Base-by-base conservation (phyloP, 495 filamentous ascomycete genomes). In the Tuber melanosporum region DNA sequence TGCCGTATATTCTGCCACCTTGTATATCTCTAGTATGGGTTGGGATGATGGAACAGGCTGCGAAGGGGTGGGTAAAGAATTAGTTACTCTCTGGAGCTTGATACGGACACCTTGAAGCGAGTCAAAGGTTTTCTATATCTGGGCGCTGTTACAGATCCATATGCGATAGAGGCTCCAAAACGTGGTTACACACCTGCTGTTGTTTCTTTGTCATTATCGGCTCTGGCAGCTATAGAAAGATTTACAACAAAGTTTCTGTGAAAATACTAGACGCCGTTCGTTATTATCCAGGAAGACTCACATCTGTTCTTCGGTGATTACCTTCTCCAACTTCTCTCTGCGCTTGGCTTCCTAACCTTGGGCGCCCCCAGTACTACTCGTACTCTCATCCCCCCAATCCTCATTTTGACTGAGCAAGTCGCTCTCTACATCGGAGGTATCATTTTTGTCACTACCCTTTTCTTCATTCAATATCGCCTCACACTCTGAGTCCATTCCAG, bases 181-280 rank as follows among this genome's bases (percentile, higher is more conserved):
- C 4, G 7, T 8, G 14, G 49, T 10, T 36, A 62, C 39, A 46
- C 71, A 80, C 77, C 43, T 93, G 89, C 84, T 98, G 95, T 72
- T 89, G 85, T 80, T 92, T 93, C 46, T 98, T 91, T 2, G 95
- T 94, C 76, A 86, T 86, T 89, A 84, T 99, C 95, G 71, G 88
- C 88, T 83, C 91, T 89, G 62, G 90, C 92, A 15, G 92, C 91
- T 81, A 91, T 87, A 2, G 91, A 90, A 71, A 95, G 89, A 57
- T 89, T 90, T 3, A 88, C 87, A 10, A 91, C 87, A 72, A 94
- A 89, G n/a, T 84, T 87, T 46, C 78, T 32, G 57, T 26, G 72
- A 49, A 19, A 70, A 5, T 46, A 43, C 78, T 41, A 74, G 76
- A 73, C 12, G 71, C 39, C 39, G 10, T 15, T 73, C 5, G 6